phyloP scores from a whole-genome alignment of 805 yeast species.

The Saccharomycopsis babjevae region DNA sequence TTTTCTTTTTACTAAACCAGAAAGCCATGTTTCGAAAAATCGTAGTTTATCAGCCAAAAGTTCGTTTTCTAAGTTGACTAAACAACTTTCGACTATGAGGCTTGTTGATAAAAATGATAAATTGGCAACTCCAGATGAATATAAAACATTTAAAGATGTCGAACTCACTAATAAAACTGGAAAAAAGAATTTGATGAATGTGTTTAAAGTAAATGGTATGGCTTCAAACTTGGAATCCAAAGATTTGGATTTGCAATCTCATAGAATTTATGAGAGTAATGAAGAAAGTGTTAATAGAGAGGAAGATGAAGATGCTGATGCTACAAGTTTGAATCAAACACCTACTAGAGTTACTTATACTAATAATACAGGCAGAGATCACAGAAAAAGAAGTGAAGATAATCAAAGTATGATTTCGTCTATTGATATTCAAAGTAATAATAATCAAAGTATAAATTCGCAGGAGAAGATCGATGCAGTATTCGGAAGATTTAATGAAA shows the following conservation, averaged over 20 bases:
- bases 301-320: background rate
- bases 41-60: background rate
- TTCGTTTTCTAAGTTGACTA: background rate
- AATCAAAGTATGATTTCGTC: conserved; percentile 7
- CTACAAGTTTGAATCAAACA: background rate
- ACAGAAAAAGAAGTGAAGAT: background rate
- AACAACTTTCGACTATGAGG: conserved; percentile 11
- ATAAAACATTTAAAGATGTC: conserved; percentile 4
- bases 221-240: background rate
- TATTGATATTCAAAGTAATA: conserved; percentile 8
- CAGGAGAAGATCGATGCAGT: background rate
- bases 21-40: background rate
- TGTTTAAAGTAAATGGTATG: background rate
- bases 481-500: conserved; percentile 7
- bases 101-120: conserved; percentile 15
- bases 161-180: background rate
- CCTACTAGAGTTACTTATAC: background rate
- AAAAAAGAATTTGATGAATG: conserved; percentile 12
- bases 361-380: background rate
- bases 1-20: conserved; percentile 9
- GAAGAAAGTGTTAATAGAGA: background rate
- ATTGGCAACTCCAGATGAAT: conserved; percentile 16
- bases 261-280: background rate
- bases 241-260: background rate
- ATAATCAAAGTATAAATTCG: conserved; percentile 8